These are phyloP conservation scores for Mychonastes homosphaera DNA, from an alignment of 139 green algal genomes.

Conservation along the genomic window DNA sequence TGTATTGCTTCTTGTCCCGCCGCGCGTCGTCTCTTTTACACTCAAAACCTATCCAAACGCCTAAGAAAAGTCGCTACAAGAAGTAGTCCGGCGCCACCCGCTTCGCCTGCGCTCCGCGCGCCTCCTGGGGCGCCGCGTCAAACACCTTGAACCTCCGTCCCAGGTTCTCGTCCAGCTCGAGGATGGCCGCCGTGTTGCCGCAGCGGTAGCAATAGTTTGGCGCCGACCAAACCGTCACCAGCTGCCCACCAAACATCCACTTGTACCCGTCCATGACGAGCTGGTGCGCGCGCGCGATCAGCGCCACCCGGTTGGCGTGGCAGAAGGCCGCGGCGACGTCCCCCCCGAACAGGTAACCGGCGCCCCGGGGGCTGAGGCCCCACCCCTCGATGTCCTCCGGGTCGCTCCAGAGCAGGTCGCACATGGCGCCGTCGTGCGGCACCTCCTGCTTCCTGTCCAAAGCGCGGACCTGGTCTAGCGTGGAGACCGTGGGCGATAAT, in stretches of 20 bases:
- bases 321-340: slow-evolving; percentile 85
- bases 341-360: slow-evolving; percentile 93
- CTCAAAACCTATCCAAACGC: too few relatives aligned
- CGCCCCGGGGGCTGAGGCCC: slow-evolving; percentile 67
- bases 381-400: slow-evolving; percentile 97
- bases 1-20: too few relatives aligned
- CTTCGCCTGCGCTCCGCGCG: slow-evolving; percentile 69
- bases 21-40: too few relatives aligned
- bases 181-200: slow-evolving; percentile 95
- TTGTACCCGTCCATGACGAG: slow-evolving; percentile 99
- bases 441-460: slow-evolving; percentile 99
- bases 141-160: slow-evolving; percentile 89
- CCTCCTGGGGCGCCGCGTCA: slow-evolving; percentile 85
- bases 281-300: slow-evolving; percentile 90
- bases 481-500: slow-evolving; percentile 89
- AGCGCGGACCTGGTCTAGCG: slow-evolving; percentile 88
- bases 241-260: slow-evolving; percentile 90
- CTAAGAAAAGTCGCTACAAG: too few relatives aligned
- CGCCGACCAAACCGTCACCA: slow-evolving; percentile 97
- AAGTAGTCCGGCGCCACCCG: slow-evolving; percentile 90
- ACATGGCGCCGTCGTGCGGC: slow-evolving; percentile 97
- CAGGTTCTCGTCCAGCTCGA: slow-evolving; percentile 91
- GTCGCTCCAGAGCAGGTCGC: slow-evolving; percentile 94
- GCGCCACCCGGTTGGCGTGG: slow-evolving; percentile 44
- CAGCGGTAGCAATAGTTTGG: slow-evolving; percentile 99